Evolutionary conservation across 805 yeast species (phyloP).

Genomic region (Helenozyma rhizophorensis): DNA sequence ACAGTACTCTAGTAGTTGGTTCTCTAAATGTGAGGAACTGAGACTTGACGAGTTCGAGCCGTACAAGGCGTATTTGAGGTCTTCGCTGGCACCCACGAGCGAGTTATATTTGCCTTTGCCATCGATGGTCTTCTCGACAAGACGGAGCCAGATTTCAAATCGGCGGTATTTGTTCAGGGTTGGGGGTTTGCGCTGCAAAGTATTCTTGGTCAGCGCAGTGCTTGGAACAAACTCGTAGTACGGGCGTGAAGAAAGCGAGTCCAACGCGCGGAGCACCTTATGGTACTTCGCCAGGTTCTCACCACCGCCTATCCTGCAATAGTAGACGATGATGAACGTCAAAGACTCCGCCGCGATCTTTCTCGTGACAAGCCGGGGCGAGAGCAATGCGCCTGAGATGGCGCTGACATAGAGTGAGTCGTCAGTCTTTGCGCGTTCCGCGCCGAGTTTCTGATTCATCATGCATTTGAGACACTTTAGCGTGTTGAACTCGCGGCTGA

Average conservation of each 20-base stretch:
- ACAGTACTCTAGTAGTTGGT: conserved; percentile 65
- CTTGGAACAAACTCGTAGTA: conserved; percentile 33
- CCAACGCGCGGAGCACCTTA: conserved; percentile 52
- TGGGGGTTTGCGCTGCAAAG: conserved; percentile 33
- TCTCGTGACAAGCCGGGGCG: conserved; percentile 72
- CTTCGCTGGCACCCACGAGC: conserved; percentile 87
- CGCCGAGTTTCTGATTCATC: conserved; percentile 61
- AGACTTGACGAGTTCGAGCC: conserved; percentile 32
- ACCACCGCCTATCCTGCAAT: conserved; percentile 21
- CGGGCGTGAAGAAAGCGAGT: conserved; percentile 35
- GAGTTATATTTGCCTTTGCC: conserved; percentile 88
- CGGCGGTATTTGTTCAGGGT: conserved; percentile 38
- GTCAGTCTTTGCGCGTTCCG: conserved; percentile 49
- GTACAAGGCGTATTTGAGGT: conserved; percentile 40
- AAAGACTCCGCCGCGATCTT: conserved; percentile 77
- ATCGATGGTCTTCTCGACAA: conserved; percentile 63
- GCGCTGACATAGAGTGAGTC: conserved; percentile 48
- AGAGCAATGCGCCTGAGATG: conserved; percentile 65
- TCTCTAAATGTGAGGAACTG: conserved; percentile 46
- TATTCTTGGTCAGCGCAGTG: too few relatives aligned
- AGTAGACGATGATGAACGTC: conserved; percentile 41
- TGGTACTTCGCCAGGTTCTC: conserved; percentile 45
- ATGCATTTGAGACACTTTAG: conserved; percentile 73
- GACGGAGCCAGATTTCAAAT: conserved; percentile 67
- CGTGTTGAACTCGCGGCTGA: conserved; percentile 72